Base-by-base conservation (phyloP, 371 early-diverging fungal species). In the Syncephalastrum racemosum region DNA sequence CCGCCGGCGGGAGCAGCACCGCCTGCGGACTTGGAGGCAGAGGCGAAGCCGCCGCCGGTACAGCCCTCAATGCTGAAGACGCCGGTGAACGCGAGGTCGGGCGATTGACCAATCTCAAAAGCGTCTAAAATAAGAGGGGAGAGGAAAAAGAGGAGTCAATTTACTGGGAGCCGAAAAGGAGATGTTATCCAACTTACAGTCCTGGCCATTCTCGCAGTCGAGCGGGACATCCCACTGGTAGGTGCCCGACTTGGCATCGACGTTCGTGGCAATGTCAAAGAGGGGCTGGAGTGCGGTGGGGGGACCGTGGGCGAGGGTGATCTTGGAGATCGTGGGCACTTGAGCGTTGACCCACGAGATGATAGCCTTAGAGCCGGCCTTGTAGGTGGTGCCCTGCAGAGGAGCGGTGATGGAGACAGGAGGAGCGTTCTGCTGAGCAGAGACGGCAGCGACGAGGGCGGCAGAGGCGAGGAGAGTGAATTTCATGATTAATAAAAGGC, bases 11-110 rank as follows among this genome's bases (percentile, higher is more conserved):
- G 8, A 14, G 25, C 25, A 23, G 39, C 47, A 18, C 43, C 24
- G 50, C n/a, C 14, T 40, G 40, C 23, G 39, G 49, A 27, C n/a
- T 25, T 54, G 16, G 48, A 36, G 24, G 40, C 18, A 25, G 46
- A 36, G 36, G 24, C 42, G 24, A 57, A 53, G 49, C 41, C 47
- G 36, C 66, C 64, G 51, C 71, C 67, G 31, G 58, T 54, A 42
- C 70, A 67, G 25, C 76, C 72, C 55, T 73, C 72, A 56, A 79
- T 66, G 16, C 68, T 63, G 54, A 79, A 79, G 39, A 70, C 70
- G 53, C 79, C 79, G 50, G 79, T 68, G 54, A 73, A 79, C 15
- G 79, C 79, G 40, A 79, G 61, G 23, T 79, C 61, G 41, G 79
- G 79, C n/a, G 79, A 75, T 12, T 53, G 56, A 56, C 79, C 79